phyloP scores from a whole-genome alignment of 176 grass and related monocot species.

The Typha latifolia region DNA sequence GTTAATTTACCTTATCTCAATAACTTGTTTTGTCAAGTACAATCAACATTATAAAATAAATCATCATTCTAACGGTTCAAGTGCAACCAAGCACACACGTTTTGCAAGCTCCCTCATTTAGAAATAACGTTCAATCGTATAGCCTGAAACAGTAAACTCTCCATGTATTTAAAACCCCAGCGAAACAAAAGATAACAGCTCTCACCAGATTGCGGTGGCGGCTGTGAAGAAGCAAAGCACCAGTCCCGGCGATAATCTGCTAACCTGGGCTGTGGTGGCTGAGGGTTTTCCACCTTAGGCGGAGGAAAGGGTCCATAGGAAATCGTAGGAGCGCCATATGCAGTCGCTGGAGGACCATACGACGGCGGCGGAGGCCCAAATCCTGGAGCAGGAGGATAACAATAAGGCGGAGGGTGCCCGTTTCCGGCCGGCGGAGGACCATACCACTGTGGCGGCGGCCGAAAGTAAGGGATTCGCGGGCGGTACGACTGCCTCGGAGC shows the following conservation, averaged over 20 bases:
- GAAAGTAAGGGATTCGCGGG: conserved; percentile 15
- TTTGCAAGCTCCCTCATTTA: conserved; percentile 4
- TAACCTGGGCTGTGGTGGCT: conserved; percentile 19
- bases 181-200: not conserved
- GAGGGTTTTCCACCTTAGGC: conserved; percentile 12
- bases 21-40: too few species aligned
- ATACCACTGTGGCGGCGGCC: conserved; percentile 4
- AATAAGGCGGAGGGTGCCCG: conserved; percentile 22
- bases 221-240: conserved; percentile 28
- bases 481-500: conserved; percentile 3
- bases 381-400: not conserved
- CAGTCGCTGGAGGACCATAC: not conserved
- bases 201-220: conserved; percentile 49
- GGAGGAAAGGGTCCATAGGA: conserved; percentile 9
- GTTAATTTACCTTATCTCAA: too few species aligned
- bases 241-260: conserved; percentile 50
- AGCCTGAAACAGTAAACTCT: not conserved
- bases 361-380: conserved; percentile 15
- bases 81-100: too few species aligned
- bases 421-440: conserved; percentile 19
- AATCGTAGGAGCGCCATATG: not conserved
- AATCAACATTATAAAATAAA: too few species aligned
- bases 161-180: conserved; percentile 3
- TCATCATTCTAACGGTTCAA: too few species aligned
- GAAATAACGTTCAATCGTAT: conserved; percentile 1